These are phyloP conservation scores for Phoma sp. DNA, from an alignment of 2,329 filamentous ascomycete species.

Conservation along the genomic window DNA sequence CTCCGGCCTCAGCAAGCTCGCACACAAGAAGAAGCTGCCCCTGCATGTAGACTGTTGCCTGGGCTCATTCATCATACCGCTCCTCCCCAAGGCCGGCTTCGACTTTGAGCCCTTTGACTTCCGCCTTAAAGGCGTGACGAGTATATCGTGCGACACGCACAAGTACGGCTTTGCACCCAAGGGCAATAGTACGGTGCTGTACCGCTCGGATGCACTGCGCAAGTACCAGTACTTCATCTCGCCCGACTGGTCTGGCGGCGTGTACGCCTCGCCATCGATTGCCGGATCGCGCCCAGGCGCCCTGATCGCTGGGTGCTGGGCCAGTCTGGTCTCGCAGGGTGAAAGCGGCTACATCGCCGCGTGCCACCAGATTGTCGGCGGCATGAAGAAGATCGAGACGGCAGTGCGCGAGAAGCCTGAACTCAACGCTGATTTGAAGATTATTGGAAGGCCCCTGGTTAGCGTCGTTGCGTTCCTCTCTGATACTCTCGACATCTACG, in stretches of 20 bases:
- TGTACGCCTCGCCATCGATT: constrained; percentile 92
- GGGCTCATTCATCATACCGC: constrained; percentile 91
- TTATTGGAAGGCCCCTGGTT: constrained; percentile 86
- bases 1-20: constrained; percentile 79
- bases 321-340: constrained; percentile 85
- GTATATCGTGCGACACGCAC: constrained; percentile 96
- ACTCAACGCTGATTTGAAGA: constrained; percentile 74
- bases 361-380: constrained; percentile 86
- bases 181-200: constrained; percentile 91
- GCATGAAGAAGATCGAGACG: constrained; percentile 79
- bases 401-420: constrained; percentile 73
- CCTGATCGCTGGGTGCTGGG: constrained; percentile 95
- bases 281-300: constrained; percentile 92
- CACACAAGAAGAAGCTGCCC: constrained; percentile 77
- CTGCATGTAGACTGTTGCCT: constrained; percentile 98
- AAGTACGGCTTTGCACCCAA: constrained; percentile 99
- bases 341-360: constrained; percentile 87
- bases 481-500: constrained; percentile 89
- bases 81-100: constrained; percentile 92
- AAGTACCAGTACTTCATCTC: constrained; percentile 96
- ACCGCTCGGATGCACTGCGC: constrained; percentile 79
- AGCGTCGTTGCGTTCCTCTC: constrained; percentile 88
- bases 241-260: constrained; percentile 92
- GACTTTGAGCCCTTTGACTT: constrained; percentile 91
- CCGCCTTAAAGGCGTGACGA: constrained; percentile 89